Evolutionary conservation across 2,329 filamentous ascomycete species (phyloP).

Genomic region (Paracorniculantispora psalliotae): DNA sequence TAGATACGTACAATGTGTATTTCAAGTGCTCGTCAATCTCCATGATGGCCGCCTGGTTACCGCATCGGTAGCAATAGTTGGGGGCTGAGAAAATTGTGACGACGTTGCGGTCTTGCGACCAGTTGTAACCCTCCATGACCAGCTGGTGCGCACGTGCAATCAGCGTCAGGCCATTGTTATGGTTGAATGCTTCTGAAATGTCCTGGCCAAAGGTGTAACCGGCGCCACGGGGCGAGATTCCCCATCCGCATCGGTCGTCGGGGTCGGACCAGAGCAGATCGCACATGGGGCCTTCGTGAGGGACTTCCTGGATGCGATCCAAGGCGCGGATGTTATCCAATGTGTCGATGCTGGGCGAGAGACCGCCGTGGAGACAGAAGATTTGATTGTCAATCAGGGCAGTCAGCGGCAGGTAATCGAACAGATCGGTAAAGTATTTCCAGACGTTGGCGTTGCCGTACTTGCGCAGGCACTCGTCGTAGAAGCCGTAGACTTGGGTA

Average conservation of each 20-base stretch:
- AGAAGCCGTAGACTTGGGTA: slow-evolving; percentile 98
- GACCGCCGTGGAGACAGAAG: slow-evolving; percentile 94
- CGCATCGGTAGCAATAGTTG: slow-evolving; percentile 98
- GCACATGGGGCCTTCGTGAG: slow-evolving; percentile 97
- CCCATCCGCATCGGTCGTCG: slow-evolving; percentile 94
- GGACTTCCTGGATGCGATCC: slow-evolving; percentile 96
- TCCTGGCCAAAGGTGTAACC: slow-evolving; percentile 96
- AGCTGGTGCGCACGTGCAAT: slow-evolving; percentile 96
- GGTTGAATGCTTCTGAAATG: slow-evolving; percentile 97
- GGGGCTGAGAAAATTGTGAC: slow-evolving; percentile 97
- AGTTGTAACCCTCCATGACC: slow-evolving; percentile 99
- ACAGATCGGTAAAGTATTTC: slow-evolving; percentile 99
- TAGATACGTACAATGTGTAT: slow-evolving; percentile 86
- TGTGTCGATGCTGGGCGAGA: slow-evolving; percentile 94
- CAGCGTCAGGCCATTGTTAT: slow-evolving; percentile 94
- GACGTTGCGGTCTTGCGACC: slow-evolving; percentile 97
- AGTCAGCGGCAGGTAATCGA: slow-evolving; percentile 93
- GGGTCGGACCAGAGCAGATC: slow-evolving; percentile 97
- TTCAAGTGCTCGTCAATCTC: slow-evolving; percentile 99
- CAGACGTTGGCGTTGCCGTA: slow-evolving; percentile 98
- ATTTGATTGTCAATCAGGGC: slow-evolving; percentile 99
- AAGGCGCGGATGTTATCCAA: slow-evolving; percentile 92
- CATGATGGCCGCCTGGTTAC: slow-evolving; percentile 99
- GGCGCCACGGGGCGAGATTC: slow-evolving; percentile 88
- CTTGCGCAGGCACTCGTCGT: slow-evolving; percentile 95